These are phyloP conservation scores for Phytophthora cryptogea DNA, from an alignment of 352 stramenopile species.

Conservation along the genomic window DNA sequence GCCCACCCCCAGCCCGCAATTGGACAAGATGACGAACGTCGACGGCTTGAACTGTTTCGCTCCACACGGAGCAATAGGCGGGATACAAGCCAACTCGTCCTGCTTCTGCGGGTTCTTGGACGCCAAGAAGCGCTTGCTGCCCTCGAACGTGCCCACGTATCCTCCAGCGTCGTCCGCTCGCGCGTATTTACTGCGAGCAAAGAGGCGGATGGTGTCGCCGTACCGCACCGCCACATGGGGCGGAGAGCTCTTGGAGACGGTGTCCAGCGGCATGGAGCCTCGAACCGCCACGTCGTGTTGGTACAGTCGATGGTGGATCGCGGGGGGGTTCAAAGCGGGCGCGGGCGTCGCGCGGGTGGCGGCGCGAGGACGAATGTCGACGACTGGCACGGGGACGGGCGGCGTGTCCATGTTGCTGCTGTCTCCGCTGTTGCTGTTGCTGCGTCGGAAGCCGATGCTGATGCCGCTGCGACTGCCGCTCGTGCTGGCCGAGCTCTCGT, in stretches of 20 bases:
- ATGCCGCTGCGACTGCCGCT: slow-evolving; percentile 7
- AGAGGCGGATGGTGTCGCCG: slow-evolving; percentile 71
- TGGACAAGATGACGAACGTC: slow-evolving; percentile 73
- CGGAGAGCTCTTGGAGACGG: slow-evolving; percentile 49
- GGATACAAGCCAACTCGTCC: slow-evolving; percentile 66
- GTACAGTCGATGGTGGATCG: slow-evolving; percentile 3
- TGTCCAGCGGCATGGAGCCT: slow-evolving; percentile 38
- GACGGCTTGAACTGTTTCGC: slow-evolving; percentile 52
- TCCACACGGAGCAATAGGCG: slow-evolving; percentile 46
- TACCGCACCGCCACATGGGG: slow-evolving; percentile 73
- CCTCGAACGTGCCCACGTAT: slow-evolving; percentile 77
- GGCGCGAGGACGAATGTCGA: slow-evolving; percentile 14
- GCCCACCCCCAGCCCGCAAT: slow-evolving; percentile 53
- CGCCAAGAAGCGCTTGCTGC: slow-evolving; percentile 57
- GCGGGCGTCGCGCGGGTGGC: slow-evolving; percentile 10
- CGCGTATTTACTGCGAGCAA: slow-evolving; percentile 64
- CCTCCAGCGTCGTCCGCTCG: slow-evolving; percentile 31
- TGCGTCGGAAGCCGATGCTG: slow-evolving; percentile 24
- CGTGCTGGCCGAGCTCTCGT: not conserved
- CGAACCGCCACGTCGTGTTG: slow-evolving; percentile 29
- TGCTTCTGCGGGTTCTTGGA: slow-evolving; percentile 71
- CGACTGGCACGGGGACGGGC: not conserved
- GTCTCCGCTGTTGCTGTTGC: slow-evolving; percentile 27
- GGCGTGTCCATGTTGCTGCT: slow-evolving; percentile 25
- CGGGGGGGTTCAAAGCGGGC: not conserved